phyloP scores from a whole-genome alignment of 2,329 filamentous ascomycete genomes.

The Sporothrix mexicana region DNA sequence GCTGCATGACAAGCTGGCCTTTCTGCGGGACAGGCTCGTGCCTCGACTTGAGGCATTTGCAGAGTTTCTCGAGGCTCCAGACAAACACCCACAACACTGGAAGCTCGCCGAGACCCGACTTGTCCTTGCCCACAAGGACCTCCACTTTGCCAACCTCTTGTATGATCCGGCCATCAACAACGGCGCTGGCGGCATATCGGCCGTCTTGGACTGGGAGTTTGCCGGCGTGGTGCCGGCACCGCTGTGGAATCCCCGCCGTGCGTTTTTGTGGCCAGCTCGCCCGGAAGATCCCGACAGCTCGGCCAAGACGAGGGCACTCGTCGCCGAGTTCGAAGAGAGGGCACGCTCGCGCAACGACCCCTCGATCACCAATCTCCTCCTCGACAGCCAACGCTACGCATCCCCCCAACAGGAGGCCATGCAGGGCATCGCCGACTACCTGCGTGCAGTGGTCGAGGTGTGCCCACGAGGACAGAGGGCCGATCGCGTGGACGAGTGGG shows the following conservation, averaged over 20 bases:
- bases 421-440: background rate
- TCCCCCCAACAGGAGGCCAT: background rate
- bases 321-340: background rate
- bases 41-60: background rate
- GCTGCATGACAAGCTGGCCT: background rate
- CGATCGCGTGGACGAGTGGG: background rate
- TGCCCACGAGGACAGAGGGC: background rate
- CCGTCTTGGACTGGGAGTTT: background rate
- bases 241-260: background rate
- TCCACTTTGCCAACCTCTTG: constrained; percentile 1
- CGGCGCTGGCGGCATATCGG: background rate
- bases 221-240: background rate
- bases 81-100: background rate
- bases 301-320: background rate
- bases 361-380: too few species aligned
- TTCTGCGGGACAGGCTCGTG: background rate
- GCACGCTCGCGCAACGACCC: background rate
- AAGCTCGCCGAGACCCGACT: background rate
- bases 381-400: background rate
- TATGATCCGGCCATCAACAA: background rate
- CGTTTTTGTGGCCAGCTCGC: background rate
- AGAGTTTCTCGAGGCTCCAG: background rate
- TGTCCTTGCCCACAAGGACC: constrained; percentile 2
- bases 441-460: background rate
- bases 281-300: background rate